These are phyloP conservation scores for Magnusiomyces sp. DNA, from an alignment of 1,139 yeast genomes.

Conservation along the genomic window DNA sequence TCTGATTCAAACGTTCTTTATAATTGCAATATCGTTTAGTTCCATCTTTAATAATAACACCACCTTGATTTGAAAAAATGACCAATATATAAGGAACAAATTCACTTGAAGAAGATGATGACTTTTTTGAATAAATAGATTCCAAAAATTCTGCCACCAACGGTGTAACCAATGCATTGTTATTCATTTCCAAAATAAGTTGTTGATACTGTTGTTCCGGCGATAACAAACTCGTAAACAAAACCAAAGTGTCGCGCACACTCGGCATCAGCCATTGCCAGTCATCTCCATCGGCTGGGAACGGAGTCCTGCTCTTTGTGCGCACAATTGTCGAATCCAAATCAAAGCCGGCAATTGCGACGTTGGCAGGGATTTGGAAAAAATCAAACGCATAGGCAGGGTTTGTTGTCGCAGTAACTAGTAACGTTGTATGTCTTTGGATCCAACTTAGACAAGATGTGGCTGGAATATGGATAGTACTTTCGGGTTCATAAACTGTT, in stretches of 20 bases:
- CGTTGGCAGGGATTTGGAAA: not conserved
- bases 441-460: not conserved
- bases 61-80: slow-evolving; percentile 86
- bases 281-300: slow-evolving; percentile 50
- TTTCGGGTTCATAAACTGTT: too few relatives aligned
- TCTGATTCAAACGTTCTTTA: slow-evolving; percentile 37
- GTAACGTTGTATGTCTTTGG: not conserved
- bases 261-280: slow-evolving; percentile 52
- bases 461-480: not conserved
- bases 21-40: slow-evolving; percentile 49
- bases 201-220: too few relatives aligned
- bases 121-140: too few relatives aligned
- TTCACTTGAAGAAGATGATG: slow-evolving; percentile 2
- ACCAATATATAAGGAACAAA: slow-evolving; percentile 38
- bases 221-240: too few relatives aligned
- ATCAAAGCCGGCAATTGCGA: slow-evolving; percentile 59
- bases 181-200: too few relatives aligned
- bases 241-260: slow-evolving; percentile 21
- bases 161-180: too few relatives aligned
- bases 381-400: not conserved
- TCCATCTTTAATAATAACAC: slow-evolving; percentile 36
- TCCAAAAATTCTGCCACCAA: too few relatives aligned
- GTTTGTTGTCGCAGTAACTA: not conserved
- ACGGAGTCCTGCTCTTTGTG: slow-evolving; percentile 51
- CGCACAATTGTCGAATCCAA: slow-evolving; percentile 62